Percentiles rank a stretch among this genome's conserved stretches.
phyloP scores from a whole-genome alignment of 768 basidiomycete genomes.

The Leccinum sublutescens region DNA sequence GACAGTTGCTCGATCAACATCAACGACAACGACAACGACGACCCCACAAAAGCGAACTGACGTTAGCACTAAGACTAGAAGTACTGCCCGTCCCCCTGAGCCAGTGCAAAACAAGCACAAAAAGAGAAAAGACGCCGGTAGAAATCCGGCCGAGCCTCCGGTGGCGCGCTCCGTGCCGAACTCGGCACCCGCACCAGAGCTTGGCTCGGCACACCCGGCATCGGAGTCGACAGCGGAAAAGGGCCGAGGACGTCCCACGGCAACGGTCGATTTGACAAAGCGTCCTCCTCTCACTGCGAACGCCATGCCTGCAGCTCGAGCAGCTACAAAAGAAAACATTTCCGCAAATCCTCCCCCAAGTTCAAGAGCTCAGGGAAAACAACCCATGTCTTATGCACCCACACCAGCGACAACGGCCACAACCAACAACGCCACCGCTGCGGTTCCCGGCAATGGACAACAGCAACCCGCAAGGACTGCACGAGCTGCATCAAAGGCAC shows the following conservation, averaged over 20 bases:
- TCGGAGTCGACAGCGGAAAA: slow-evolving; percentile 35
- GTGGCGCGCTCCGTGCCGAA: slow-evolving; percentile 29
- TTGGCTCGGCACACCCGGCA: slow-evolving; percentile 29
- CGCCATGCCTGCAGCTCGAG: slow-evolving; percentile 43
- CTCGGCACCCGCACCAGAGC: slow-evolving; percentile 23
- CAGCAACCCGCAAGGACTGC: slow-evolving; percentile 39
- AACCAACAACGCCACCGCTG: slow-evolving; percentile 36
- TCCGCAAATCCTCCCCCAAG: slow-evolving; percentile 53
- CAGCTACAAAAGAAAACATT: slow-evolving; percentile 39
- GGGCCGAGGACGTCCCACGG: slow-evolving; percentile 32
- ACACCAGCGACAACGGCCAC: slow-evolving; percentile 22
- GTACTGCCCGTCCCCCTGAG: slow-evolving; percentile 25
- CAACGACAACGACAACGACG: slow-evolving; percentile 3
- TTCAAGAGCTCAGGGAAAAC: slow-evolving; percentile 87
- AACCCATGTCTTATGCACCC: slow-evolving; percentile 75
- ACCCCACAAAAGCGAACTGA: slow-evolving; percentile 11
- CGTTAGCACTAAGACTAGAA: slow-evolving; percentile 30
- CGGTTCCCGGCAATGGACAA: slow-evolving; percentile 30
- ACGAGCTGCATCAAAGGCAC: slow-evolving; percentile 57
- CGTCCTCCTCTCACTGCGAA: slow-evolving; percentile 39
- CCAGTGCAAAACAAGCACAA: slow-evolving; percentile 38
- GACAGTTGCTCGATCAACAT: slow-evolving; percentile 19
- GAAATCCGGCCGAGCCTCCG: slow-evolving; percentile 24
- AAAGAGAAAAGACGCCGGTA: slow-evolving; percentile 40
- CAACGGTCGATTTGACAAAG: slow-evolving; percentile 36